phyloP scores from a whole-genome alignment of 2,329 filamentous ascomycete species.

The Trichoderma guizhouense region DNA sequence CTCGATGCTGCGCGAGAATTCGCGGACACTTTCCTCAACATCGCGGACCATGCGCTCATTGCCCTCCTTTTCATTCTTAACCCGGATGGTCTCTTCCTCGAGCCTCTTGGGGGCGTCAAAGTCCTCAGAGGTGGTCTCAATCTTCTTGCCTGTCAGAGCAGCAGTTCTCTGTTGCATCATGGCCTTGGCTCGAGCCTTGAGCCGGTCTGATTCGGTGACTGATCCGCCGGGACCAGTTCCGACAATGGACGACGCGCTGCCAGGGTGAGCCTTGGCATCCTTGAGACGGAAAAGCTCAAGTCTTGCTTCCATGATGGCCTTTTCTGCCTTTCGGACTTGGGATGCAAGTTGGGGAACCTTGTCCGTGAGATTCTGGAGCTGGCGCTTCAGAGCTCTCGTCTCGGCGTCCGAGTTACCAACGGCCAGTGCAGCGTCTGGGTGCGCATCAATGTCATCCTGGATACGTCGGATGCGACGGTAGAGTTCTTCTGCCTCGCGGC shows the following conservation, averaged over 20 bases:
- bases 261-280: conserved; percentile 88
- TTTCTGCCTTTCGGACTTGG: conserved; percentile 84
- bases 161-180: conserved; percentile 99
- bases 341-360: conserved; percentile 89
- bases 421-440: conserved; percentile 70
- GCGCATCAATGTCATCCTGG: conserved; percentile 90
- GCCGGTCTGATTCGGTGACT: conserved; percentile 87
- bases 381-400: conserved; percentile 77
- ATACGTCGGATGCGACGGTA: conserved; percentile 88
- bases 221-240: conserved; percentile 88
- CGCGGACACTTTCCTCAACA: conserved; percentile 91
- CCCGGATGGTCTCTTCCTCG: conserved; percentile 80
- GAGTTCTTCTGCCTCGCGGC: conserved; percentile 87
- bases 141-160: conserved; percentile 81
- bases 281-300: conserved; percentile 90
- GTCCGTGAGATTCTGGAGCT: conserved; percentile 84
- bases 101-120: conserved; percentile 76
- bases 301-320: conserved; percentile 85
- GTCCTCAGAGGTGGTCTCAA: conserved; percentile 66
- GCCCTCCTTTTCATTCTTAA: conserved; percentile 82
- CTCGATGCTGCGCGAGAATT: conserved; percentile 81
- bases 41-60: conserved; percentile 96
- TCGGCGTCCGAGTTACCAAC: conserved; percentile 84
- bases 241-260: conserved; percentile 74
- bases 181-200: conserved; percentile 91